Conservation (phyloP, 1,284 basidiomycete species). For the Microstroma glucosiphilum region DNA sequence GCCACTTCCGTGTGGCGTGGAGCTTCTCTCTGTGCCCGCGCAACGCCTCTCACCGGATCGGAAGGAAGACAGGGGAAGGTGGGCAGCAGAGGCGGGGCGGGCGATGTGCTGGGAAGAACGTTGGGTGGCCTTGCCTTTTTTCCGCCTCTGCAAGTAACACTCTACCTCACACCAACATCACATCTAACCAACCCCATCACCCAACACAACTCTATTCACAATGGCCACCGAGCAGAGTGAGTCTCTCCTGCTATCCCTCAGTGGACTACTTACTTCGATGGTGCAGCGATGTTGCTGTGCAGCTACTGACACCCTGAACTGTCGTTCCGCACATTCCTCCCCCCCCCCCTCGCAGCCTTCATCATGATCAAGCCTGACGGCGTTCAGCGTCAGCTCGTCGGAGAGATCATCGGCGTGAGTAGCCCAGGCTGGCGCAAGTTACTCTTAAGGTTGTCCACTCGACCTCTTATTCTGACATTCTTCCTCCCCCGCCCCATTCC, state of each 20-base stretch:
- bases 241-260: constrained; percentile 5
- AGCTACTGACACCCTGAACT: not conserved
- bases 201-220: constrained; percentile 17
- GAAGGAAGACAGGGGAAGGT: no score
- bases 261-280: no score
- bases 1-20: no score
- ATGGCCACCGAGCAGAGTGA: constrained; percentile 48
- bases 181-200: not conserved
- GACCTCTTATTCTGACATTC: not conserved
- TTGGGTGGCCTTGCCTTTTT: no score
- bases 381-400: constrained; percentile 45
- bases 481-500: not conserved
- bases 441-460: not conserved
- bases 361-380: constrained; percentile 51
- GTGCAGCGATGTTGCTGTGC: no score
- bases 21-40: no score
- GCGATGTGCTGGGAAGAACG: no score
- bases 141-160: no score
- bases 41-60: no score
- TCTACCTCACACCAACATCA: constrained; percentile 1
- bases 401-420: constrained; percentile 39
- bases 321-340: not conserved
- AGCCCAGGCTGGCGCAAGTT: no score
- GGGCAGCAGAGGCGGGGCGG: no score
- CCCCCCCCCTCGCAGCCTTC: constrained; percentile 26